Evolutionary conservation across 306 rosid species (phyloP), one percentile per base, ranked within the genome.

Genomic region (Trichosanthes truncata): DNA sequence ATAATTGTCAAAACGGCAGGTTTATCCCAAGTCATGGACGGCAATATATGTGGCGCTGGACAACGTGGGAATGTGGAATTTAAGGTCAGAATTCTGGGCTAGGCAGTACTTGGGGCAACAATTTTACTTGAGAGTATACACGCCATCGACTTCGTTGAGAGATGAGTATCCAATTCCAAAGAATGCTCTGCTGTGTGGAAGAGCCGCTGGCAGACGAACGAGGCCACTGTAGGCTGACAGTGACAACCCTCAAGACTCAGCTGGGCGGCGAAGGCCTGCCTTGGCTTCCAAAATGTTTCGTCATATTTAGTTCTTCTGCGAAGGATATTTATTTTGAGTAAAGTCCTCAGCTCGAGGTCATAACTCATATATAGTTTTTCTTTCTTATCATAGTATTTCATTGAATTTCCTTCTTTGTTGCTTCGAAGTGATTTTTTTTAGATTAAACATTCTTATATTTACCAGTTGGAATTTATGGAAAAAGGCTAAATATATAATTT

Each of bases 41-140:
- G 97, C 99, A 17, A 89, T 95, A 68, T 76, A 93, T 78, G 78
- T 95, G 78, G 89, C 97, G 1, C 93, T 95, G 18, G 99, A 95
- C 84, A 95, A 95, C 71, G 99, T 95, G 76, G 99, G 99, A 55
- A 95, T 95, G 97, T 95, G 99, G 99, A 91, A 95, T 89, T 59
- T 95, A 86, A 89, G 99, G 91, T 33, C 91, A 7, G 99, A 95
- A 90, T 92, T 82, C 74, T 95, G 99, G 99, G 99, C 94, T 29
- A 83, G 97, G 63, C 99, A 95, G 10, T 95, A 93, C 84, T 91
- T 95, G 2, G 97, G 97, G 5, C 97, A 93, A 62, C 99, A 95
- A 69, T 78, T 95, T 63, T 95, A 95, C 80, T 61, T 95, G 83
- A 96, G 97, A 12, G 99, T 95, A 73, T 93, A 90, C 65, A 95